These are phyloP conservation scores for Hysterium pulicare DNA, from an alignment of 2,329 filamentous ascomycete species.

Conservation along the genomic window DNA sequence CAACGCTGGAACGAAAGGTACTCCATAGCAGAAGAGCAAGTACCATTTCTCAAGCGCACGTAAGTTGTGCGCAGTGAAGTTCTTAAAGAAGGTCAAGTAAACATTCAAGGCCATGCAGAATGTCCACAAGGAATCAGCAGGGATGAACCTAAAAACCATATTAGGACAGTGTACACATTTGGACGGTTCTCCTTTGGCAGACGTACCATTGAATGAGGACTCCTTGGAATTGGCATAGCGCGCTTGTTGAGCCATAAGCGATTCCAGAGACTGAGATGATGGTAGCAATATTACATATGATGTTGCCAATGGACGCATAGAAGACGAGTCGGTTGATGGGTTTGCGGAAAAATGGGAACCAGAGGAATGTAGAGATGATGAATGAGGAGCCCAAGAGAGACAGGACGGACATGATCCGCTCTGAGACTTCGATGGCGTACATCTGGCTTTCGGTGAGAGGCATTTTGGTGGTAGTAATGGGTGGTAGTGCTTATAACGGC, in stretches of 20 bases:
- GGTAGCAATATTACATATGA: constrained; percentile 73
- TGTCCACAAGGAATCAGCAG: constrained; percentile 72
- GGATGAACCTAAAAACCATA: constrained; percentile 69
- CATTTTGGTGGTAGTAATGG: constrained; percentile 10
- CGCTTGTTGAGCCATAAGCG: constrained; percentile 41
- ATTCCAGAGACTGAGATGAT: constrained; percentile 66
- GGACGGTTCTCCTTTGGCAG: too few species aligned
- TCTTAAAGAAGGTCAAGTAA: constrained; percentile 74
- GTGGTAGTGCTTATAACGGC: not conserved
- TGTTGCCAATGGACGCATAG: constrained; percentile 78
- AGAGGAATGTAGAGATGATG: constrained; percentile 67
- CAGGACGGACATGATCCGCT: constrained; percentile 66
- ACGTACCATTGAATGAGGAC: constrained; percentile 79
- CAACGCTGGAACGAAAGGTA: constrained; percentile 67
- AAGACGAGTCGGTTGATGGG: constrained; percentile 86
- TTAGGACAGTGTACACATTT: too few species aligned
- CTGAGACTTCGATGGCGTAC: constrained; percentile 57
- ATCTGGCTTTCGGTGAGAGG: constrained; percentile 12
- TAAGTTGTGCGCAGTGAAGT: constrained; percentile 63
- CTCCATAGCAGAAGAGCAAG: constrained; percentile 65
- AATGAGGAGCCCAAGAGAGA: constrained; percentile 69
- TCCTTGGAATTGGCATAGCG: constrained; percentile 71
- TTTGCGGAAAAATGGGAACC: constrained; percentile 70
- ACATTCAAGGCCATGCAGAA: constrained; percentile 82
- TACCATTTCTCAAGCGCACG: constrained; percentile 70